Conservation (phyloP, 202 grass and related monocot species). For the Cymbopogon flexuosus region DNA sequence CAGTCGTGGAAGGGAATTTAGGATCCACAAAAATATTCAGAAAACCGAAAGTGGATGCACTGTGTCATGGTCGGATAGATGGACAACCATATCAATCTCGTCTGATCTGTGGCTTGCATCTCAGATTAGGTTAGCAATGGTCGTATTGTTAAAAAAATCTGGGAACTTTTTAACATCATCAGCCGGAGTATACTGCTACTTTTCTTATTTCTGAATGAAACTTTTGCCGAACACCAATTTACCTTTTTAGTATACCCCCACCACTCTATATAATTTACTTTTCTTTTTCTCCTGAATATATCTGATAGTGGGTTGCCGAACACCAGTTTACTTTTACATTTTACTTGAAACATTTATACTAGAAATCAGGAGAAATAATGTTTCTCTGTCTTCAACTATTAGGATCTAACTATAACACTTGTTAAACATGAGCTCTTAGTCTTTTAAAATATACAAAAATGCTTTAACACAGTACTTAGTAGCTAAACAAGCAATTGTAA, state of each 20-base stretch:
- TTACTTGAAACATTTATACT: too few species aligned
- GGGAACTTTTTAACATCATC: not conserved
- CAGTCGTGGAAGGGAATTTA: not conserved
- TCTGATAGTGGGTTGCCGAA: too few species aligned
- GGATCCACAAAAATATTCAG: not conserved
- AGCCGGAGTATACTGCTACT: not conserved
- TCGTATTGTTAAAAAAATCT: not conserved
- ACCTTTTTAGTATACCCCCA: too few species aligned
- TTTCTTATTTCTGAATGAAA: not conserved
- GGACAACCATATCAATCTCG: not conserved
- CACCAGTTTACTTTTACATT: too few species aligned
- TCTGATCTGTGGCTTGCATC: not conserved
- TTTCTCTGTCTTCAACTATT: too few species aligned
- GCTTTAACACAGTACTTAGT: not conserved
- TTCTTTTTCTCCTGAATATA: too few species aligned
- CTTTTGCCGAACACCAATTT: not conserved
- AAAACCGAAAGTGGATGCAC: conserved; percentile 33
- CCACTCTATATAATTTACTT: too few species aligned
- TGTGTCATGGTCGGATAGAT: conserved; percentile 18
- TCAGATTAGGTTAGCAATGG: not conserved
- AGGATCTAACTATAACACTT: too few species aligned
- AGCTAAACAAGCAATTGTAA: not conserved
- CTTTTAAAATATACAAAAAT: too few species aligned
- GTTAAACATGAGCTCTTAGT: too few species aligned
- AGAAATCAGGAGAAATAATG: too few species aligned